A percentile compares a stretch with the other conserved stretches of the same genome.
Conservation (phyloP, 2,329 filamentous ascomycete species). For the Aspergillus unguis region DNA sequence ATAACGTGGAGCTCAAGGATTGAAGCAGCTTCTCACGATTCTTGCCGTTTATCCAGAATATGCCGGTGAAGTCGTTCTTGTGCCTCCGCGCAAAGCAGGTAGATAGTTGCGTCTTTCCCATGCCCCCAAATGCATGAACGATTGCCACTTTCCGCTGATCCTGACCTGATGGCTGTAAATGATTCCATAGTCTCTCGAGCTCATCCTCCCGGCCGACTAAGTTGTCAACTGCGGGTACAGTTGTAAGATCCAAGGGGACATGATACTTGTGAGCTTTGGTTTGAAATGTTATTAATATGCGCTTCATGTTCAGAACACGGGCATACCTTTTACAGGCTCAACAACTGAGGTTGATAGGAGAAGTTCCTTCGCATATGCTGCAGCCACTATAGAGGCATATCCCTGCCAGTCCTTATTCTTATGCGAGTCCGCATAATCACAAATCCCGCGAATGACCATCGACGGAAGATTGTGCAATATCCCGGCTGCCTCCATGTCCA, state of each 20-base stretch:
- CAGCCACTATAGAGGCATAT: not conserved
- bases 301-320: slow-evolving; percentile 1
- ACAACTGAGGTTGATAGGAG: not conserved
- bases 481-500: not conserved
- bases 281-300: not conserved
- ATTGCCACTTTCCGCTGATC: slow-evolving; percentile 15
- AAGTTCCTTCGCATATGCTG: not conserved
- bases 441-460: not conserved
- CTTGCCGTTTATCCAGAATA: slow-evolving; percentile 3
- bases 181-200: slow-evolving; percentile 16
- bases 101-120: not conserved
- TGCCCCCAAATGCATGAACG: slow-evolving; percentile 9
- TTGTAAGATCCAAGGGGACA: slow-evolving; percentile 12
- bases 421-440: not conserved
- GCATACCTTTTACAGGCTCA: too few species aligned
- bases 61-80: not conserved
- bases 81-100: not conserved
- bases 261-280: not conserved
- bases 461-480: not conserved
- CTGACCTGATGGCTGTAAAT: slow-evolving; percentile 11
- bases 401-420: not conserved
- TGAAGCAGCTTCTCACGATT: not conserved
- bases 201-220: slow-evolving; percentile 18
- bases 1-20: not conserved
- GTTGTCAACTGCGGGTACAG: slow-evolving; percentile 12